These are phyloP conservation scores for Keqinozyma sinolaborantium DNA, from an alignment of 1,139 yeast genomes.

Conservation along the genomic window DNA sequence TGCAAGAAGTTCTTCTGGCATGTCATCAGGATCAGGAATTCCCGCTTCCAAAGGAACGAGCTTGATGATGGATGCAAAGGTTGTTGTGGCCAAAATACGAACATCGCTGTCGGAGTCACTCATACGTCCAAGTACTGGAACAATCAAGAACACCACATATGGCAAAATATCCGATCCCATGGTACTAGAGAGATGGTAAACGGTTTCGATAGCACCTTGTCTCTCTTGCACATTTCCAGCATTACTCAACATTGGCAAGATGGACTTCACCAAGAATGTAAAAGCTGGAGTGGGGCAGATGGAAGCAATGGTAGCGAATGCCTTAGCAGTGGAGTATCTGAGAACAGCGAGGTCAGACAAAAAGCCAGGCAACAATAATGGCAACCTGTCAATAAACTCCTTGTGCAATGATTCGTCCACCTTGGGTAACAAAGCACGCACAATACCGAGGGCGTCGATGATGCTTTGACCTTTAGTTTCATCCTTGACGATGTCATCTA, in stretches of 20 bases:
- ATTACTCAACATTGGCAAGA: constrained; percentile 79
- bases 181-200: constrained; percentile 76
- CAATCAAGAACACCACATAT: constrained; percentile 90
- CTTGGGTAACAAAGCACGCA: constrained; percentile 70
- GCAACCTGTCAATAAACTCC: constrained; percentile 45
- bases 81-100: constrained; percentile 88
- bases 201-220: constrained; percentile 92
- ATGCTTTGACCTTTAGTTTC: constrained; percentile 69
- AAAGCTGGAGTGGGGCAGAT: constrained; percentile 71
- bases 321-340: constrained; percentile 87
- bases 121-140: constrained; percentile 96
- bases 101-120: constrained; percentile 90
- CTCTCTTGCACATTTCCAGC: constrained; percentile 74
- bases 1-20: constrained; percentile 78
- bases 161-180: constrained; percentile 93
- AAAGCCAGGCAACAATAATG: constrained; percentile 58
- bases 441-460: constrained; percentile 82
- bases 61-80: constrained; percentile 94
- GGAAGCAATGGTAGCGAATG: constrained; percentile 80
- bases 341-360: constrained; percentile 72
- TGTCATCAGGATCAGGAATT: constrained; percentile 90
- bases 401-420: constrained; percentile 48
- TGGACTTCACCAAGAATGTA: constrained; percentile 70
- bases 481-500: constrained; percentile 38
- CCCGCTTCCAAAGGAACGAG: constrained; percentile 97